Evolutionary conservation across 176 grass and related monocot genomes (phyloP), one percentile per base, ranked within the genome.

Genomic region (Musa acuminata): DNA sequence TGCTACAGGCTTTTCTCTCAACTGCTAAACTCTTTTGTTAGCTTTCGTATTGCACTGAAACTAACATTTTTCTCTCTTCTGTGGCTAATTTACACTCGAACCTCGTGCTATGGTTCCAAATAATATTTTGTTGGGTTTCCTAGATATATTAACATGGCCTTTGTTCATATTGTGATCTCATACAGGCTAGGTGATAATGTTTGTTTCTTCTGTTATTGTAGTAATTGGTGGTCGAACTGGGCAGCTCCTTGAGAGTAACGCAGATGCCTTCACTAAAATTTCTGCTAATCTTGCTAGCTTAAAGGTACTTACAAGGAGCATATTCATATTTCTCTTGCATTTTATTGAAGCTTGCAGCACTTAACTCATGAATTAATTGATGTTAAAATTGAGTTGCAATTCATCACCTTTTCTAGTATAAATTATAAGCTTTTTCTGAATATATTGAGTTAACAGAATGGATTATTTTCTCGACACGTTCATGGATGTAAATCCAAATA

Each of bases 221-320:
- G 87, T 73, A 80, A 89, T 89, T 81, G 87, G 83, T 74, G 83
- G 87, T 14, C 70, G 72, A 75, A 86, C 83, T 52, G 87, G 87
- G 73, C 57, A 89, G 26, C 74, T 89, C 73, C 84, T 89, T n/a
- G 80, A 89, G 75, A 78, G 77, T 62, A 89, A 86, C 54, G 87
- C 78, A 1, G 80, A 81, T 59, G 64, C 82, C 52, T 78, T 89
- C 51, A 81, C 73, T 75, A 77, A 89, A 74, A 86, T 89, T 76
- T 86, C 85, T 71, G 54, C 84, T 49, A 89, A 89, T 75, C 82
- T 86, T 71, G 80, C 64, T 76, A 89, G 77, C 78, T 72, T 86
- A 81, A 78, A 86, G 87, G 87, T 89, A 72, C 27, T 24, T 68
- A 26, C 23, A 29, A 67, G 22, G 21, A 67, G 3, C 3, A 26